A percentile compares a stretch with the other conserved stretches of the same genome.
These are phyloP conservation scores for Trichaptum fuscoviolaceum DNA, from an alignment of 768 basidiomycete species.

Conservation along the genomic window DNA sequence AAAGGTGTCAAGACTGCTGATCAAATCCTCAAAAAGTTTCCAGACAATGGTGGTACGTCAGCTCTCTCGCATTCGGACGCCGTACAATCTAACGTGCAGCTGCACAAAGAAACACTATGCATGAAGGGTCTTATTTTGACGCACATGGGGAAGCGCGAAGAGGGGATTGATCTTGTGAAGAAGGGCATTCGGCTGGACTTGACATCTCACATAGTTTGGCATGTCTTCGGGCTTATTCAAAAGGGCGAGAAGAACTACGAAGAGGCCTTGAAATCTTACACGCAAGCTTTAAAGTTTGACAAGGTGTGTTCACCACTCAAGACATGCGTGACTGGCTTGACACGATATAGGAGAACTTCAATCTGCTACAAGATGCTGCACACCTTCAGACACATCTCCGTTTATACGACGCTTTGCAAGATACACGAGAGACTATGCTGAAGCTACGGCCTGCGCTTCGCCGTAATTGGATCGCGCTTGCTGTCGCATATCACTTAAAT, in stretches of 20 bases:
- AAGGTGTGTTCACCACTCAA: constrained; percentile 48
- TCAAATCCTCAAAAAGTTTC: constrained; percentile 90
- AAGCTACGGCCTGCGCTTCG: constrained; percentile 76
- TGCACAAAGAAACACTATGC: constrained; percentile 75
- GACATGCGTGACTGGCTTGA: constrained; percentile 3
- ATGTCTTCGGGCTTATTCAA: constrained; percentile 93
- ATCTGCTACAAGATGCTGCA: constrained; percentile 87
- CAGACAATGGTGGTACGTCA: constrained; percentile 88
- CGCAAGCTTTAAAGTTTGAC: constrained; percentile 83
- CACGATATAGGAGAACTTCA: constrained; percentile 75
- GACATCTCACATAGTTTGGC: constrained; percentile 94
- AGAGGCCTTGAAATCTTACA: constrained; percentile 90
- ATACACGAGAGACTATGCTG: constrained; percentile 78
- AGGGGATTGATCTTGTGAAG: constrained; percentile 79
- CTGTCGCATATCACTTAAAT: constrained; percentile 83
- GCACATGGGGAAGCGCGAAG: constrained; percentile 73
- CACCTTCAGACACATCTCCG: constrained; percentile 86
- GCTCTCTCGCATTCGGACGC: neutral
- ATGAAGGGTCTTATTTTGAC: constrained; percentile 92
- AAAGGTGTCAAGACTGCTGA: constrained; percentile 89
- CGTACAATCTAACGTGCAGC: neutral
- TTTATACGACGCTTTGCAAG: constrained; percentile 69
- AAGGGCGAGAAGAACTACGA: constrained; percentile 94
- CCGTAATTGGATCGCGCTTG: constrained; percentile 85
- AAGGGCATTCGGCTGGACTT: constrained; percentile 78